Percentiles rank a stretch among this genome's conserved stretches.
phyloP scores from a whole-genome alignment of 2,329 filamentous ascomycete species.

The Alternaria conjuncta region DNA sequence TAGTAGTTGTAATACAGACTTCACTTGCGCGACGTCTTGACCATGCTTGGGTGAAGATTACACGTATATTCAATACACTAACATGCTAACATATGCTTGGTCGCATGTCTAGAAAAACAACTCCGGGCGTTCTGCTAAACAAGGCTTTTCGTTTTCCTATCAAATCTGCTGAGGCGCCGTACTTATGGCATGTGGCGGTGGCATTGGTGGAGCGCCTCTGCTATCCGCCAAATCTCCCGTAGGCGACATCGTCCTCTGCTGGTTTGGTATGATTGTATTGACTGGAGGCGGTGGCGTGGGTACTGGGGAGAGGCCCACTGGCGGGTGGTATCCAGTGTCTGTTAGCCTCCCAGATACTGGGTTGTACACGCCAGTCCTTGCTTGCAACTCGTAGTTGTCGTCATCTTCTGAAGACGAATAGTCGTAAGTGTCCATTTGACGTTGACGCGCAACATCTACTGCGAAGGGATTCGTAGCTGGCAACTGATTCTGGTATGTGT shows the following conservation, averaged over 20 bases:
- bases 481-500: constrained; percentile 43
- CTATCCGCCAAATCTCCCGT: constrained; percentile 41
- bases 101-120: not conserved
- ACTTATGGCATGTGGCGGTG: constrained; percentile 39
- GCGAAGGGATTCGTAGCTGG: constrained; percentile 44
- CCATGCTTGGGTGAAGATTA: not conserved
- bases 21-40: not conserved
- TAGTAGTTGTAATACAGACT: not conserved
- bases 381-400: constrained; percentile 45
- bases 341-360: constrained; percentile 41
- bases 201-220: constrained; percentile 29
- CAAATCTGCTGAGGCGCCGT: constrained; percentile 39
- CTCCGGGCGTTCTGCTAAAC: not conserved
- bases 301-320: constrained; percentile 35
- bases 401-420: constrained; percentile 51
- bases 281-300: constrained; percentile 41
- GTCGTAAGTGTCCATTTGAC: constrained; percentile 44
- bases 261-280: constrained; percentile 18
- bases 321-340: constrained; percentile 46
- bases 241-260: constrained; percentile 16
- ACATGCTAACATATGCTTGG: not conserved
- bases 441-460: constrained; percentile 27
- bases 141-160: not conserved
- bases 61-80: not conserved
- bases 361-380: constrained; percentile 36